A percentile compares a stretch with the other conserved stretches of the same genome.
phyloP scores from a whole-genome alignment of 2,329 filamentous ascomycete species.

The Aspergillus ruber region DNA sequence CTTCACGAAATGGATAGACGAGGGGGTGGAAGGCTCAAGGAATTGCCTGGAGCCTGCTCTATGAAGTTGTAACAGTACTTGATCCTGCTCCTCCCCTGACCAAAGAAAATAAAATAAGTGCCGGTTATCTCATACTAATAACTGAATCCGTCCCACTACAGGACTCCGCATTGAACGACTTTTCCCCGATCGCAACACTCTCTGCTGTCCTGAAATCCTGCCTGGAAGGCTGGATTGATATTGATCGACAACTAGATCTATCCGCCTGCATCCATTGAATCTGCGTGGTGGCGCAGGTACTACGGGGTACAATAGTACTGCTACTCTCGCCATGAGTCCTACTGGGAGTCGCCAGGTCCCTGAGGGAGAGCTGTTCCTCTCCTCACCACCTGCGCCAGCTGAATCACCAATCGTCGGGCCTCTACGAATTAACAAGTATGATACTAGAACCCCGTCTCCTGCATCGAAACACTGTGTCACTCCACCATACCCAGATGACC shows the following conservation, averaged over 20 bases:
- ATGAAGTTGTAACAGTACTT: background rate
- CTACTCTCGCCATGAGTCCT: constrained; percentile 35
- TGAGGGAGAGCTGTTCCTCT: constrained; percentile 73
- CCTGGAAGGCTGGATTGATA: background rate
- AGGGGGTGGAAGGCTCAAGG: background rate
- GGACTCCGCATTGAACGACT: background rate
- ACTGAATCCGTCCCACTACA: background rate
- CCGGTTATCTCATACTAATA: background rate
- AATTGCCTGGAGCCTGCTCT: background rate
- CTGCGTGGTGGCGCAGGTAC: too few relatives aligned
- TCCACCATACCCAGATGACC: constrained; percentile 68
- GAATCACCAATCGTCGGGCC: constrained; percentile 78
- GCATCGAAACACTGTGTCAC: constrained; percentile 43
- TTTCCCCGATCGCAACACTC: background rate
- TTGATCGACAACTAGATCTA: too few relatives aligned
- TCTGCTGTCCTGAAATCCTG: too few relatives aligned
- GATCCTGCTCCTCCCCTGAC: background rate
- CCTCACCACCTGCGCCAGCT: constrained; percentile 30
- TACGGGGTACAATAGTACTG: too few relatives aligned
- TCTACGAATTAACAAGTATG: constrained; percentile 75
- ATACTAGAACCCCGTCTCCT: constrained; percentile 53
- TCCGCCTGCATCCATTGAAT: too few relatives aligned
- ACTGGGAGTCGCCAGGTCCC: constrained; percentile 53
- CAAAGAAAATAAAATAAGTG: background rate
- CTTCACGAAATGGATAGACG: background rate